phyloP scores from a whole-genome alignment of 768 basidiomycete genomes.

The Pleurotus salmoneostramineus region DNA sequence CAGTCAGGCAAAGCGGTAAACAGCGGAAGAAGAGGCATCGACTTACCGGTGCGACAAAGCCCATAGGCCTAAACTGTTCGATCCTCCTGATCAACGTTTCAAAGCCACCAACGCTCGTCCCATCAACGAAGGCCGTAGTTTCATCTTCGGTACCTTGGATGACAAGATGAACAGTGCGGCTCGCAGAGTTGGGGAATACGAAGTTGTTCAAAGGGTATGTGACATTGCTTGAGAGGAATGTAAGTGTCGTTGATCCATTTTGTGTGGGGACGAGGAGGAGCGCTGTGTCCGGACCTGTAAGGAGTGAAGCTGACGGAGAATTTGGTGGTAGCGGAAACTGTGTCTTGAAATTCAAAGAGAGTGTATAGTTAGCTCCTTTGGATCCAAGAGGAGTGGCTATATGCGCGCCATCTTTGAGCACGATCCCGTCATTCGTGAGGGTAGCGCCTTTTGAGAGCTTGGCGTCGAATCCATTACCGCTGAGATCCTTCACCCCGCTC shows the following conservation, averaged over 20 bases:
- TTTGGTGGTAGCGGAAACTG: not conserved
- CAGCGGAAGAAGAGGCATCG: not conserved
- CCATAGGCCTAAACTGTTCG: not conserved
- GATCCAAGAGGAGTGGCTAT: constrained; percentile 1
- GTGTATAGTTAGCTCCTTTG: constrained; percentile 2
- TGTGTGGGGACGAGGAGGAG: not conserved
- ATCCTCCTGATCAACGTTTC: not conserved
- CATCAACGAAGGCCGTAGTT: not conserved
- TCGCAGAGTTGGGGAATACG: not conserved
- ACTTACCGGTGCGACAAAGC: constrained; percentile 2
- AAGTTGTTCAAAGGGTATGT: not conserved
- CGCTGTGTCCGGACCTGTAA: not conserved
- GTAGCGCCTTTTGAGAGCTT: not conserved
- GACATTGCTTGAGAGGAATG: constrained; percentile 4
- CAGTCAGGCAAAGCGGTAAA: not conserved
- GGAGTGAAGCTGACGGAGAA: not conserved
- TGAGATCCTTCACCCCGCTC: constrained; percentile 11
- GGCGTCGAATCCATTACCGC: constrained; percentile 17
- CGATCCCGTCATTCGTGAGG: not conserved
- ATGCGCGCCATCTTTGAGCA: not conserved
- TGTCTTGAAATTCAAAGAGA: not conserved
- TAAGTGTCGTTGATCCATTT: not conserved
- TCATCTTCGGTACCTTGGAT: constrained; percentile 1
- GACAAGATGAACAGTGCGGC: not conserved
- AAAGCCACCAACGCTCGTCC: not conserved